These are phyloP conservation scores for Aspergillus pseudoterreus DNA, from an alignment of 2,329 filamentous ascomycete genomes.

Conservation along the genomic window DNA sequence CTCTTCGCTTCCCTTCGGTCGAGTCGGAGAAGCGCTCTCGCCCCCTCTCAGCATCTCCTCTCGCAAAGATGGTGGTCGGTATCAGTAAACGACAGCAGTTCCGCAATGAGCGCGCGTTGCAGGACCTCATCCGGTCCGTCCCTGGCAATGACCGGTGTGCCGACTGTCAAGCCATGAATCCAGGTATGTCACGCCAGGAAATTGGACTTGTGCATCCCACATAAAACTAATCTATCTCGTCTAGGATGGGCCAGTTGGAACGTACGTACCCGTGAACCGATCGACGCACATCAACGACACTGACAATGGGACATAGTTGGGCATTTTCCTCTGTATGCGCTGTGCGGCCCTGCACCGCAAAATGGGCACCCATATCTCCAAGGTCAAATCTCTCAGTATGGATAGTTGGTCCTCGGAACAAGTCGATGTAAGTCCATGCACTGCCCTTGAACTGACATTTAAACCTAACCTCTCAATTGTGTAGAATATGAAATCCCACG, in stretches of 20 bases:
- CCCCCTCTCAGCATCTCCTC: not conserved
- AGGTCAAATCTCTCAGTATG: conserved; percentile 98
- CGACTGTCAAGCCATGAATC: conserved; percentile 87
- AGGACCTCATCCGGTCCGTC: conserved; percentile 80
- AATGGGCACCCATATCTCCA: conserved; percentile 94
- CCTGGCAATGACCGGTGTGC: conserved; percentile 92
- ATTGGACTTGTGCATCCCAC: not conserved
- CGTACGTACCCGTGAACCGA: conserved; percentile 53
- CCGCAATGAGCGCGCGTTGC: conserved; percentile 88
- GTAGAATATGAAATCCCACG: conserved; percentile 90
- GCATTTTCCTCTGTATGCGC: conserved; percentile 95
- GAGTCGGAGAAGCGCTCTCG: not conserved
- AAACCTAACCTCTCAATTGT: not conserved
- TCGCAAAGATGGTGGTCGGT: conserved; percentile 60
- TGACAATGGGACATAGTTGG: conserved; percentile 58
- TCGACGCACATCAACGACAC: not conserved
- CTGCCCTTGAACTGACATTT: not conserved
- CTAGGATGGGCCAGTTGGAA: conserved; percentile 95
- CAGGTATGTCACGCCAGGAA: conserved; percentile 59
- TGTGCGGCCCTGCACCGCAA: conserved; percentile 95
- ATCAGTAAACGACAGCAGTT: conserved; percentile 96
- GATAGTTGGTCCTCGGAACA: conserved; percentile 95
- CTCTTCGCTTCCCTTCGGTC: conserved; percentile 9
- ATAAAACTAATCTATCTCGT: not conserved
- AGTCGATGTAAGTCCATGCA: conserved; percentile 70